These are phyloP conservation scores for Phylloporus rhodoxanthus DNA, from an alignment of 768 basidiomycete genomes.

Conservation along the genomic window DNA sequence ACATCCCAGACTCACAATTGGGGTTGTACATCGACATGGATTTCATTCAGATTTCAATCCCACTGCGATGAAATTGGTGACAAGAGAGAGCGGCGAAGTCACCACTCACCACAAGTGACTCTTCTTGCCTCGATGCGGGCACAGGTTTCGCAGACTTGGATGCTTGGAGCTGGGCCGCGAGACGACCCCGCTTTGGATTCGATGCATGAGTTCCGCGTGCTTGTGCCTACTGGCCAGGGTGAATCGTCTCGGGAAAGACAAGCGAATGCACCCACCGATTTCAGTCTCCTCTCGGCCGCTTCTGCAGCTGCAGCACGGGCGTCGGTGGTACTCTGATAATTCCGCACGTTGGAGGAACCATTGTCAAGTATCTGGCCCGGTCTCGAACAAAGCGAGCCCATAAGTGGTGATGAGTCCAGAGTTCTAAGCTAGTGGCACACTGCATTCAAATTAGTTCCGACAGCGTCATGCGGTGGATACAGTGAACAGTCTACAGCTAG, in stretches of 20 bases:
- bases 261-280: constrained; percentile 41
- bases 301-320: constrained; percentile 53
- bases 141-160: constrained; percentile 32
- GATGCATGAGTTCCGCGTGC: constrained; percentile 38
- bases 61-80: constrained; percentile 34
- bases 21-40: constrained; percentile 17
- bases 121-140: constrained; percentile 37
- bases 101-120: constrained; percentile 40
- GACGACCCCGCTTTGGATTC: constrained; percentile 42
- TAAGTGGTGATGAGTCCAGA: constrained; percentile 13
- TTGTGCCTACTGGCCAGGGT: constrained; percentile 32
- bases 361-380: constrained; percentile 44
- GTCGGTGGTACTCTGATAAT: constrained; percentile 32
- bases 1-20: constrained; percentile 21
- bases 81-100: constrained; percentile 19
- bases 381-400: constrained; percentile 61
- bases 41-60: constrained; percentile 33
- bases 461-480: background rate
- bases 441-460: constrained; percentile 11
- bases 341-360: constrained; percentile 20
- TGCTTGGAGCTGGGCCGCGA: constrained; percentile 39
- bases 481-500: background rate
- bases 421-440: too few relatives aligned
- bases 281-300: constrained; percentile 55
- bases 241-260: constrained; percentile 19